Evolutionary conservation across 352 stramenopile species (phyloP).

Genomic region (Pythium monospermum): DNA sequence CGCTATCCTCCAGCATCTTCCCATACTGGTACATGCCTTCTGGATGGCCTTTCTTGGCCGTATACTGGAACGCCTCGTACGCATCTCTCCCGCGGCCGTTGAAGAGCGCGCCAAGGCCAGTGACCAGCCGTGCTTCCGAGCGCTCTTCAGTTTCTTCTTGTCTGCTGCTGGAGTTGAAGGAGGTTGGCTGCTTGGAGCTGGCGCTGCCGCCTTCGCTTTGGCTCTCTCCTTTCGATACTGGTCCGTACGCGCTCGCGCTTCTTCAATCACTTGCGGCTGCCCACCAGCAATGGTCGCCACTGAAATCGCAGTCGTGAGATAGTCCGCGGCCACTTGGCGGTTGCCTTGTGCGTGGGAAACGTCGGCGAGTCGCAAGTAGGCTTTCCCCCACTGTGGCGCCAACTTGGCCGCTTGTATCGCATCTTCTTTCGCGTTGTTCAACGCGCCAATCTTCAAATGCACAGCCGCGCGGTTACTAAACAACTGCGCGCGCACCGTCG

Average conservation of each 20-base stretch:
- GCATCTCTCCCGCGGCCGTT: no score
- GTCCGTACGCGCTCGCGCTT: no score
- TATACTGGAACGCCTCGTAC: background rate
- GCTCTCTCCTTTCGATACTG: no score
- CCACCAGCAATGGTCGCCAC: background rate
- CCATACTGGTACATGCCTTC: background rate
- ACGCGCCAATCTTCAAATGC: background rate
- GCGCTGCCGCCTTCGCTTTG: no score
- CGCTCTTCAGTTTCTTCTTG: no score
- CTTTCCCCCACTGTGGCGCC: background rate
- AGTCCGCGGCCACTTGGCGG: background rate
- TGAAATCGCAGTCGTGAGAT: background rate
- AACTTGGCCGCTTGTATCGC: background rate
- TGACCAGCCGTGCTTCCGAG: no score
- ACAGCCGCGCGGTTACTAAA: background rate
- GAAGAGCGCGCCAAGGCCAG: no score
- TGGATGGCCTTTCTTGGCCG: no score
- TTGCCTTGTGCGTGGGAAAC: background rate
- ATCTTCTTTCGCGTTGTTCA: background rate
- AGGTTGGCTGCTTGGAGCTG: no score
- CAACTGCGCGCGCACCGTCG: slow-evolving; percentile 1
- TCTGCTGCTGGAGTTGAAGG: no score
- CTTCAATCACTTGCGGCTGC: background rate
- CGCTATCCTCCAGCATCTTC: background rate
- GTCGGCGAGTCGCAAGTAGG: background rate